These are phyloP conservation scores for Boechera stricta DNA, from an alignment of 345 rosid genomes.

Conservation along the genomic window DNA sequence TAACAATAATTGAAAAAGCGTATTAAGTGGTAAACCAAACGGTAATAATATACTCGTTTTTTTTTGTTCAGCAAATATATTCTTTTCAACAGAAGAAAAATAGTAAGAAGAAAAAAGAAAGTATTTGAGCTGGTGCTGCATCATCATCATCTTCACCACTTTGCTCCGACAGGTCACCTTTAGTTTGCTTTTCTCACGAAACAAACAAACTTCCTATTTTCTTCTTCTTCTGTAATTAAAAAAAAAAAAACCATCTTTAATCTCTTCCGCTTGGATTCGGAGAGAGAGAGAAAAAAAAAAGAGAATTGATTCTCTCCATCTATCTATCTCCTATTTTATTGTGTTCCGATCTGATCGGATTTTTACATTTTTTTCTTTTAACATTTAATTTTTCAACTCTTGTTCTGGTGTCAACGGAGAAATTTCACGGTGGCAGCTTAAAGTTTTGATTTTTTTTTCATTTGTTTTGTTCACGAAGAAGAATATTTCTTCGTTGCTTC, in stretches of 20 bases:
- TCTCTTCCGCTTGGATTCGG: conserved; percentile 35
- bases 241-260: neutral
- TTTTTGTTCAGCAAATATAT: no score
- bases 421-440: conserved; percentile 16
- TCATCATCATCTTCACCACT: conserved; percentile 35
- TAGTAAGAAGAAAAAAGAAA: neutral
- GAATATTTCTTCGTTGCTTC: neutral
- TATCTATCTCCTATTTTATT: conserved; percentile 24
- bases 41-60: neutral
- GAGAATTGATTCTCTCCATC: conserved; percentile 5
- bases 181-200: conserved; percentile 41
- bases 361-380: neutral
- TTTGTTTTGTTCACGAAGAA: neutral
- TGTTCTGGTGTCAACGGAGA: conserved; percentile 17
- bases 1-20: conserved; percentile 13
- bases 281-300: conserved; percentile 11
- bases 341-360: conserved; percentile 41
- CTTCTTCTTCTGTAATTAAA: conserved; percentile 25
- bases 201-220: conserved; percentile 50
- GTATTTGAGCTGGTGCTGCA: conserved; percentile 35
- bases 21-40: conserved; percentile 7
- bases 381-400: neutral
- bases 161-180: conserved; percentile 42
- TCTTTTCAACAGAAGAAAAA: no score
- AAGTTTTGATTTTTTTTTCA: neutral